Percentiles rank a stretch among this genome's conserved stretches.
These are phyloP conservation scores for Heliamphora pulchella DNA, from an alignment of 179 eudicot species.

Conservation along the genomic window DNA sequence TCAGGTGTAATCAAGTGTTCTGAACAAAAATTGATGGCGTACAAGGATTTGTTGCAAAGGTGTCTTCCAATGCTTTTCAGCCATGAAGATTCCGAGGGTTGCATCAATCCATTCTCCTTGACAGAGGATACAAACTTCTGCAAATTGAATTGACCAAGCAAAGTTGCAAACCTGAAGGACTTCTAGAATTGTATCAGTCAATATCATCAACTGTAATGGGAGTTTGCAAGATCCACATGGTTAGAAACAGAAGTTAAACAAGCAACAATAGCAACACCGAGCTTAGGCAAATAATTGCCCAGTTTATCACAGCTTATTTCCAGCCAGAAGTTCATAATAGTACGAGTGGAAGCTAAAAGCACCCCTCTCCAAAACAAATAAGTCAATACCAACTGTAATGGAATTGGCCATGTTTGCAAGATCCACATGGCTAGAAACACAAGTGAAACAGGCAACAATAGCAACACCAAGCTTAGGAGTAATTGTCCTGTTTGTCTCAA, in stretches of 20 bases:
- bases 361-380: slow-evolving; percentile 3
- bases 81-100: slow-evolving; percentile 43
- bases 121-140: slow-evolving; percentile 55
- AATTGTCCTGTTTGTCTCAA: no score
- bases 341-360: no score
- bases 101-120: slow-evolving; percentile 27
- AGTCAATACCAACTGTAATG: slow-evolving; percentile 21
- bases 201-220: slow-evolving; percentile 6
- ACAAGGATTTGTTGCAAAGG: slow-evolving; percentile 55
- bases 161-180: slow-evolving; percentile 63
- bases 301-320: no score
- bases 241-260: background rate
- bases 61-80: slow-evolving; percentile 42
- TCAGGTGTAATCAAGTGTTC: slow-evolving; percentile 55
- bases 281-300: background rate
- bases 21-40: slow-evolving; percentile 59
- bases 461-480: background rate
- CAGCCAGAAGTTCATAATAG: no score
- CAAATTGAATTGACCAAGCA: slow-evolving; percentile 72
- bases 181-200: slow-evolving; percentile 34
- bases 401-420: background rate
- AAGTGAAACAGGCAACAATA: background rate
- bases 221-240: slow-evolving; percentile 1
- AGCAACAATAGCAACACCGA: background rate
- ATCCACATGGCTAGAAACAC: background rate